A percentile compares a stretch with the other conserved stretches of the same genome.
phyloP scores from a whole-genome alignment of 495 filamentous ascomycete species.

The Rostrohypoxylon terebratum region DNA sequence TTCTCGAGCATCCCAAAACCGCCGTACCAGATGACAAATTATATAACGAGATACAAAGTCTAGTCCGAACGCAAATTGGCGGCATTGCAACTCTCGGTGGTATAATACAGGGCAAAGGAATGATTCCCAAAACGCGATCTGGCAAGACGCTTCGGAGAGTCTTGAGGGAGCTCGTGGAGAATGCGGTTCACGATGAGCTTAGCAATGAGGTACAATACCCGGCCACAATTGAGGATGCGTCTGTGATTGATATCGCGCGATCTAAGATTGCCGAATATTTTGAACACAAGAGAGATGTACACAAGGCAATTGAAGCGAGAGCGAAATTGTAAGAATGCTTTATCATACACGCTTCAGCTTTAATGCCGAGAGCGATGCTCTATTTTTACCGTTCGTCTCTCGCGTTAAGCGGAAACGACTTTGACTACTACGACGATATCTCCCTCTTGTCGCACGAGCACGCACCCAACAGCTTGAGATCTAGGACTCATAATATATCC shows the following conservation, averaged over 20 bases:
- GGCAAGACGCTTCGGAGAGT: slow-evolving; percentile 89
- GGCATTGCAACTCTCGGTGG: slow-evolving; percentile 86
- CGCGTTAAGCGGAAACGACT: not conserved
- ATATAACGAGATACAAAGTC: slow-evolving; percentile 67
- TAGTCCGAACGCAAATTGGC: slow-evolving; percentile 85
- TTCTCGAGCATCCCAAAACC: slow-evolving; percentile 58
- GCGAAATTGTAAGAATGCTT: slow-evolving; percentile 65
- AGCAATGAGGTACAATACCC: slow-evolving; percentile 63
- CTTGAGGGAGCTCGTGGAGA: slow-evolving; percentile 82
- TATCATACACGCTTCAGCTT: not conserved
- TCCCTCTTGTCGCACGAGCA: not conserved
- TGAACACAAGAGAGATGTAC: slow-evolving; percentile 55
- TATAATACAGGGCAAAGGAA: slow-evolving; percentile 84
- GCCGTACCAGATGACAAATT: slow-evolving; percentile 61
- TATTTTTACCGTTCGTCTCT: slow-evolving; percentile 8
- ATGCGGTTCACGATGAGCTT: slow-evolving; percentile 64
- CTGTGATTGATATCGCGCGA: slow-evolving; percentile 63
- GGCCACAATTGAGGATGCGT: slow-evolving; percentile 66
- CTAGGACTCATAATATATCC: slow-evolving; percentile 8
- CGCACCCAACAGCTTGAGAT: not conserved
- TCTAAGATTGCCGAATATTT: slow-evolving; percentile 64
- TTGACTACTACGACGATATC: slow-evolving; percentile 7
- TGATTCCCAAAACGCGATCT: slow-evolving; percentile 90
- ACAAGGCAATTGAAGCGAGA: slow-evolving; percentile 64
- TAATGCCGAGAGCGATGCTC: not conserved